Conservation (phyloP, 345 rosid species). For the Boechera stricta region DNA sequence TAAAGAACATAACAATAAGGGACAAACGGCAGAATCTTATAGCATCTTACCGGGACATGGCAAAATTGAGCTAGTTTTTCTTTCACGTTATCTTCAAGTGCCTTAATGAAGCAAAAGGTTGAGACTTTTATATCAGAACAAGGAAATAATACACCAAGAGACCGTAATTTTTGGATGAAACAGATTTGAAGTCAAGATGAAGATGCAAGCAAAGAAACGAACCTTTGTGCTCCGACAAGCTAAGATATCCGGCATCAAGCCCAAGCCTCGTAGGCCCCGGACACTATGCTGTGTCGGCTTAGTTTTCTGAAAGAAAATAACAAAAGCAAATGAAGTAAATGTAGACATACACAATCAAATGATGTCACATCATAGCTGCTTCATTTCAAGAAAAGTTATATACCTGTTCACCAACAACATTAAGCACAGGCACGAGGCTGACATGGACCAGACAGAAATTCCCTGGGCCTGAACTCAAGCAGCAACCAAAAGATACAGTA, state of each 20-base stretch:
- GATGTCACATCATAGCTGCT: slow-evolving; percentile 27
- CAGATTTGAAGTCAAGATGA: slow-evolving; percentile 1
- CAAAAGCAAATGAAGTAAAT: slow-evolving; percentile 18
- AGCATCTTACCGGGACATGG: slow-evolving; percentile 72
- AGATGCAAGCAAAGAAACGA: slow-evolving; percentile 18
- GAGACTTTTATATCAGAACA: slow-evolving; percentile 16
- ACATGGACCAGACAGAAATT: slow-evolving; percentile 97
- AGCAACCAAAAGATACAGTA: slow-evolving; percentile 35
- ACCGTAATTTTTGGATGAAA: neutral
- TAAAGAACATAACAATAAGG: slow-evolving; percentile 7
- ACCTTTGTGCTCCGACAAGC: slow-evolving; percentile 97
- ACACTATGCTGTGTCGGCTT: slow-evolving; percentile 99
- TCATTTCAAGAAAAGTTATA: slow-evolving; percentile 31
- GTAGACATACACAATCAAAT: slow-evolving; percentile 14
- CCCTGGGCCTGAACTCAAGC: slow-evolving; percentile 63
- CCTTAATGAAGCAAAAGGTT: slow-evolving; percentile 46
- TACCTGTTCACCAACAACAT: slow-evolving; percentile 98
- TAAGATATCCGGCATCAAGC: slow-evolving; percentile 81
- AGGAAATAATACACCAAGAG: slow-evolving; percentile 23
- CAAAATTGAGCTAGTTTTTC: slow-evolving; percentile 83
- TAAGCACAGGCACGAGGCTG: slow-evolving; percentile 95
- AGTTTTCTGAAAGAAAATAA: slow-evolving; percentile 68
- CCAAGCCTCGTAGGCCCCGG: slow-evolving; percentile 81
- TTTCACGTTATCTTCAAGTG: slow-evolving; percentile 81
- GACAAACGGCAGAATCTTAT: neutral